Evolutionary conservation across 1,284 basidiomycete species (phyloP).

Genomic region (Mycosarcoma mackinlayi): DNA sequence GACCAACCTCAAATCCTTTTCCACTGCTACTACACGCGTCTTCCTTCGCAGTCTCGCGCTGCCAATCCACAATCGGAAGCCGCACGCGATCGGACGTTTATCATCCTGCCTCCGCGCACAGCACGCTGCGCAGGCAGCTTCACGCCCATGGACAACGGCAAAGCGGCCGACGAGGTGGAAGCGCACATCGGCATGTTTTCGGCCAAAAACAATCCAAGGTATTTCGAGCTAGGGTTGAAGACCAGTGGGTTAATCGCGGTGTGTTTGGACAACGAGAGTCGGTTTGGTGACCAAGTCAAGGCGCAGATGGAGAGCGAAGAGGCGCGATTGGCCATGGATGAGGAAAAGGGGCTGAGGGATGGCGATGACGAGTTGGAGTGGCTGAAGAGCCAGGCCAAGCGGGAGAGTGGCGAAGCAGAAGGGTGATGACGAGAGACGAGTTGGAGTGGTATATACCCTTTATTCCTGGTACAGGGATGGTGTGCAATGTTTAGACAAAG

Average conservation of each 20-base stretch:
- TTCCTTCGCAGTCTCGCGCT: conserved; percentile 36
- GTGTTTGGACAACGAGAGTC: conserved; percentile 47
- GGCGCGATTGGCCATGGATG: conserved; percentile 10
- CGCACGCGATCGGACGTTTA: conserved; percentile 57
- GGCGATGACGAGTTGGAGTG: conserved; percentile 40
- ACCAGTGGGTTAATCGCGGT: conserved; percentile 29
- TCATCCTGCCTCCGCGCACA: conserved; percentile 54
- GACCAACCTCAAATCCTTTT: conserved; percentile 70
- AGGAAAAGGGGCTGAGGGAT: conserved; percentile 33
- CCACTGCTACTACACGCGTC: conserved; percentile 63
- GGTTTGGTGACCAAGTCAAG: conserved; percentile 41
- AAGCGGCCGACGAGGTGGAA: conserved; percentile 79
- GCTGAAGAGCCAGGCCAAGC: conserved; percentile 23
- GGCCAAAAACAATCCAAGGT: conserved; percentile 84
- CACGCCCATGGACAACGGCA: conserved; percentile 46
- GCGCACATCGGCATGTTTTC: conserved; percentile 92
- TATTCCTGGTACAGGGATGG: too few relatives aligned
- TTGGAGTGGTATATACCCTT: conserved; percentile 6
- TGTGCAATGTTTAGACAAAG: not conserved
- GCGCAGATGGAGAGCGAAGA: conserved; percentile 19
- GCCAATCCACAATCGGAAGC: conserved; percentile 10
- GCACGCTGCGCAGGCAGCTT: conserved; percentile 40
- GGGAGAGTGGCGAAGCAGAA: not conserved
- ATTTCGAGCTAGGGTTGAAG: conserved; percentile 80
- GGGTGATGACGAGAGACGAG: too few relatives aligned